Evolutionary conservation across 2,329 filamentous ascomycete species (phyloP).

Genomic region (Aspergillus quadricinctus): DNA sequence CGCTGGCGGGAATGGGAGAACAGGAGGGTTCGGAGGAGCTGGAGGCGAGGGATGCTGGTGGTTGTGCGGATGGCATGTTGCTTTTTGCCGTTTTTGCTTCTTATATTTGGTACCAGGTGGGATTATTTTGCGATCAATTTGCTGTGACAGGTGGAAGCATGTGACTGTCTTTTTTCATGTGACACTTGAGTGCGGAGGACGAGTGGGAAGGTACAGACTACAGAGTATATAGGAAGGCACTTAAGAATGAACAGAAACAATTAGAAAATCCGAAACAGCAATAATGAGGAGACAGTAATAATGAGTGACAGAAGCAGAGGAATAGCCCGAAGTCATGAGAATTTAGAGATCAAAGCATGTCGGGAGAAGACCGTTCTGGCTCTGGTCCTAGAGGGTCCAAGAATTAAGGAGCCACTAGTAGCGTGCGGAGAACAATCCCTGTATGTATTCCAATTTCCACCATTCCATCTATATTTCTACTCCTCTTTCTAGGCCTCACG

Average conservation of each 20-base stretch:
- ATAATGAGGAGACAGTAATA: background rate
- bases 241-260: background rate
- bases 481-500: background rate
- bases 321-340: too few species aligned
- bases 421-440: background rate
- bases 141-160: background rate
- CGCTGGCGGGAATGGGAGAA: constrained; percentile 16
- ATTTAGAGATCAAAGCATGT: background rate
- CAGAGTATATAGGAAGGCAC: background rate
- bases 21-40: constrained; percentile 23
- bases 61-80: constrained; percentile 25
- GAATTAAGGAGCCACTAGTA: background rate
- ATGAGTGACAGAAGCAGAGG: background rate
- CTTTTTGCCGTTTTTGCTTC: background rate
- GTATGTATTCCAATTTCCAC: too few species aligned
- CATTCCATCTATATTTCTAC: too few species aligned
- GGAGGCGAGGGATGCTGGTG: constrained; percentile 16
- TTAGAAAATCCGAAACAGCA: background rate
- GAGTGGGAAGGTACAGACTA: too few species aligned
- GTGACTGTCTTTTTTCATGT: constrained; percentile 11
- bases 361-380: background rate
- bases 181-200: constrained; percentile 4
- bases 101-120: constrained; percentile 3
- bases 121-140: background rate
- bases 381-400: background rate